Conservation (phyloP, 306 rosid species). For the Castanopsis chinensis region DNA sequence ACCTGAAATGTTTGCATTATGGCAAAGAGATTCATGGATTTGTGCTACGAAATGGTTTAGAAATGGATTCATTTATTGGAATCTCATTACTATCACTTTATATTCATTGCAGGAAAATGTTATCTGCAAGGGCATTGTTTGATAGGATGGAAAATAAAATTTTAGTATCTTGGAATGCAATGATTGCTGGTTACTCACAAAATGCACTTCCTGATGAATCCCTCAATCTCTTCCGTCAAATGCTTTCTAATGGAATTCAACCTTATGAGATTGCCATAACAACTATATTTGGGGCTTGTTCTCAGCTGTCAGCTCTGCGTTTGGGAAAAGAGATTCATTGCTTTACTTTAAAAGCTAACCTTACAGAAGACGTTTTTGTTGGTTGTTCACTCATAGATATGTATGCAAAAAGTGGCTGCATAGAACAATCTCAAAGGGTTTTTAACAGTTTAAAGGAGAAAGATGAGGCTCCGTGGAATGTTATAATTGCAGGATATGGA, state of each 20-base stretch:
- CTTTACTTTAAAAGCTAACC: constrained; percentile 49
- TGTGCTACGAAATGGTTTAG: constrained; percentile 59
- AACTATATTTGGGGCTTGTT: constrained; percentile 64
- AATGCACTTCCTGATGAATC: constrained; percentile 63
- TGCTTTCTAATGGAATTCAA: constrained; percentile 42
- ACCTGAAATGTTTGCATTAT: constrained; percentile 34
- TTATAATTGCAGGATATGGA: constrained; percentile 71
- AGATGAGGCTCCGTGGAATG: constrained; percentile 74
- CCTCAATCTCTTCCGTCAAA: constrained; percentile 56
- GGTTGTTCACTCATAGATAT: constrained; percentile 73
- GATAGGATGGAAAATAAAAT: constrained; percentile 41
- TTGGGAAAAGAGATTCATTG: constrained; percentile 76
- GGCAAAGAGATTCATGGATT: constrained; percentile 75
- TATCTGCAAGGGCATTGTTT: constrained; percentile 47
- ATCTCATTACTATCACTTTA: constrained; percentile 64
- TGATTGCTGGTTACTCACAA: constrained; percentile 64
- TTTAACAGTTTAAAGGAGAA: constrained; percentile 46
- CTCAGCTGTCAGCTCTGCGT: constrained; percentile 58
- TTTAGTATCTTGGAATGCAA: constrained; percentile 67
- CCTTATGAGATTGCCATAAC: constrained; percentile 46
- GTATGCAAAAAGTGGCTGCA: constrained; percentile 87
- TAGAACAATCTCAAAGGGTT: constrained; percentile 50
- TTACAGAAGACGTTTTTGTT: constrained; percentile 48
- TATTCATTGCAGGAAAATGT: constrained; percentile 43
- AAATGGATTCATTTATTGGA: constrained; percentile 60